phyloP scores from a whole-genome alignment of 352 stramenopile species.

The Globisporangium orthogonon region DNA sequence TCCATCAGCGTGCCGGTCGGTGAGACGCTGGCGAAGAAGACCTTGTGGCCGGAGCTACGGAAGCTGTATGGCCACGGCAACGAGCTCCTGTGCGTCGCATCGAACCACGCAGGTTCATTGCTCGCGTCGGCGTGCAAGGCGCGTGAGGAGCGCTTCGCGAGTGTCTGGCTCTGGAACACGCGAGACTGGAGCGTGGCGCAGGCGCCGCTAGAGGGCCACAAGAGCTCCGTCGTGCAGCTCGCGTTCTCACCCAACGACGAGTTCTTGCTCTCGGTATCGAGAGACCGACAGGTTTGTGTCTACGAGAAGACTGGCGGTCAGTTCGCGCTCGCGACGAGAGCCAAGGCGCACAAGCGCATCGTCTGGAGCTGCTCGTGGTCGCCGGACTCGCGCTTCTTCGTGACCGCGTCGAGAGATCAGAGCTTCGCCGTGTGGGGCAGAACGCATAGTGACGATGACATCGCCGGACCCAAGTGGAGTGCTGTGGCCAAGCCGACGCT shows the following conservation, averaged over 20 bases:
- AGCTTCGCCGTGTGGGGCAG: constrained; percentile 48
- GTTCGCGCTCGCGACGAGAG: constrained; percentile 33
- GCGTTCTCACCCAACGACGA: constrained; percentile 63
- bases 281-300: constrained; percentile 66
- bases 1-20: constrained; percentile 42
- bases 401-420: constrained; percentile 58
- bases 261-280: constrained; percentile 60
- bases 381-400: constrained; percentile 49
- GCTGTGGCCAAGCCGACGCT: constrained; percentile 15
- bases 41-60: constrained; percentile 65
- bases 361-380: constrained; percentile 79
- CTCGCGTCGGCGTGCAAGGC: constrained; percentile 71
- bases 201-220: constrained; percentile 50
- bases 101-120: constrained; percentile 39
- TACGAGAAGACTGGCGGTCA: constrained; percentile 24
- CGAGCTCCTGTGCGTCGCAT: constrained; percentile 64
- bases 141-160: constrained; percentile 58
- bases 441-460: not conserved
- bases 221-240: constrained; percentile 74
- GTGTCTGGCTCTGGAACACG: constrained; percentile 63
- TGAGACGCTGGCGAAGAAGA: constrained; percentile 52
- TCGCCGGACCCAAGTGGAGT: constrained; percentile 14
- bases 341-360: constrained; percentile 73
- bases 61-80: constrained; percentile 82
- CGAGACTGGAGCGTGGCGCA: constrained; percentile 41